A percentile compares a stretch with the other conserved stretches of the same genome.
Evolutionary conservation across 352 stramenopile species (phyloP).

Genomic region (Phytophthora idaei): DNA sequence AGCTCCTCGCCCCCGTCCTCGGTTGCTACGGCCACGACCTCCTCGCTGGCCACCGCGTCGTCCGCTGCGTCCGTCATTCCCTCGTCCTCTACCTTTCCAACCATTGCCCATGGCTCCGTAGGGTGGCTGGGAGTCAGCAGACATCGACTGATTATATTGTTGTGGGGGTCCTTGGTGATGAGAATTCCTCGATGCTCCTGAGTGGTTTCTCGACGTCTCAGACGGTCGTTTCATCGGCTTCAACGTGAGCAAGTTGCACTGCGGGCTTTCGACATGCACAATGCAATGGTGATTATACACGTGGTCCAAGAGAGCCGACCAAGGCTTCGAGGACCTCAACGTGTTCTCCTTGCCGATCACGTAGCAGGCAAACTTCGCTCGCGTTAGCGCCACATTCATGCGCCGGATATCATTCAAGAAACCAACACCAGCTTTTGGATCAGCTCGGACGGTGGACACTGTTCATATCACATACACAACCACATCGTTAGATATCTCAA

Average conservation of each 20-base stretch:
- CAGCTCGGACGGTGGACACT: constrained; percentile 89
- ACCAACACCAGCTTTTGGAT: constrained; percentile 80
- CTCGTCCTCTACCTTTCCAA: constrained; percentile 46
- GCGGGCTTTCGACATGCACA: constrained; percentile 83
- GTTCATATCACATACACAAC: constrained; percentile 13
- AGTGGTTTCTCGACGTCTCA: constrained; percentile 21
- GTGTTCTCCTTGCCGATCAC: constrained; percentile 87
- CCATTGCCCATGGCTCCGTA: constrained; percentile 28
- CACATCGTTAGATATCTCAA: constrained; percentile 20
- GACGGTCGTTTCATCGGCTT: constrained; percentile 57
- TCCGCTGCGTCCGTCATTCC: constrained; percentile 38
- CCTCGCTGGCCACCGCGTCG: constrained; percentile 35
- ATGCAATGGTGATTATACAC: constrained; percentile 66
- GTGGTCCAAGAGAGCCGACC: constrained; percentile 80
- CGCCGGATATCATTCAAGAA: constrained; percentile 90
- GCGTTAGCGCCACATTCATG: constrained; percentile 90
- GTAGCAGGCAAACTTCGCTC: constrained; percentile 89
- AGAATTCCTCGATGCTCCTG: constrained; percentile 22
- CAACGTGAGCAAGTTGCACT: constrained; percentile 76
- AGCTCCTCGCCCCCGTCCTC: constrained; percentile 34
- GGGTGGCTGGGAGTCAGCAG: not conserved
- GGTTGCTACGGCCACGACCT: constrained; percentile 38
- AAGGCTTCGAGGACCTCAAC: constrained; percentile 85
- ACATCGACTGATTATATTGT: constrained; percentile 22
- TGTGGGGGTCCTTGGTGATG: constrained; percentile 23